Base-by-base conservation (phyloP, 2,329 filamentous ascomycete species). In the Teratosphaeriaceae sp. region DNA sequence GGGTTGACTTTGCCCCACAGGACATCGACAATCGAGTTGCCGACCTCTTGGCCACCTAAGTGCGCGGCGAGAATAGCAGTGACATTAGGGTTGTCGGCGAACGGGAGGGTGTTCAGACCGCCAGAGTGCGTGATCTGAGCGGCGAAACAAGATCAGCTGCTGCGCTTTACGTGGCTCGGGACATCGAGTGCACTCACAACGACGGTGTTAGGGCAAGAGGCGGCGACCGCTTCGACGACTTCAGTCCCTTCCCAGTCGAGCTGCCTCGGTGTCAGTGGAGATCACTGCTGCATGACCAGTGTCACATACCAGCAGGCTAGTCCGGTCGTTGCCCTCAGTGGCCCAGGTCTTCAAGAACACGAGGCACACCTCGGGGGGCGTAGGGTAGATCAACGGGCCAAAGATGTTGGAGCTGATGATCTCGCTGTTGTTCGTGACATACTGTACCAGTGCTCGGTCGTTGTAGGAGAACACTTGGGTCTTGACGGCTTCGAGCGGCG, bases 271-370 rank as follows among this genome's bases (percentile, higher is more conserved):
- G 23, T 39, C 22, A 39, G 37, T 7, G 3, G 16, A n/a, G n/a
- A 19, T n/a, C 37, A n/a, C n/a, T 16, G 5, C 15, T 16, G 6
- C 3, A 15, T 20, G 3, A 6, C 9, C 4, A 9, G 37, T 13
- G 5, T 19, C 9, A 29, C 37, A 23, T 15, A 39, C 37, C 20
- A 60, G 52, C 4, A 73, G 57, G 5, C 58, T 56, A 3, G 46
- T 45, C 16, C 71, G 62, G 47, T 74, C 71, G n/a, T 50, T 57
- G 34, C 63, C 68, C 55, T 74, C 71, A 2, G 62, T 58, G 0
- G 70, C 69, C 58, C 62, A 73, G 12, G 57, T 74, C 73, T 80
- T 81, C 44, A 80, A 64, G 60, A 80, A 76, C 22, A 80, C 76
- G n/a, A 80, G 64, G 58, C 51, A 70, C 8, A 77, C 73, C 7